Evolutionary conservation across 2,329 filamentous ascomycete species (phyloP).

Genomic region (Diaporthe eres): DNA sequence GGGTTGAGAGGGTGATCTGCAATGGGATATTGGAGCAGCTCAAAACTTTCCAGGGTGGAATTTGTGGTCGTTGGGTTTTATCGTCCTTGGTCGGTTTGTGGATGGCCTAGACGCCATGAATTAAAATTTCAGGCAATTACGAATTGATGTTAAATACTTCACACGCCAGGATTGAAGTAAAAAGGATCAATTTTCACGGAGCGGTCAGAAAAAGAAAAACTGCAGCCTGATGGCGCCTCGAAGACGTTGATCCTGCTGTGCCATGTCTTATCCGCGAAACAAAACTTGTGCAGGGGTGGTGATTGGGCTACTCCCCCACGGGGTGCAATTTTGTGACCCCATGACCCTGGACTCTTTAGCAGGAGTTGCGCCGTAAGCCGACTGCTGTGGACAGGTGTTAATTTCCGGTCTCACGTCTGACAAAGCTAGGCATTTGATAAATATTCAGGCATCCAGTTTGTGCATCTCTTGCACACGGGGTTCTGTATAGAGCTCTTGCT

Average conservation of each 20-base stretch:
- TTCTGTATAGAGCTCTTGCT: too few species aligned
- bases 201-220: neutral
- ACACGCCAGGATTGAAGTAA: neutral
- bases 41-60: neutral
- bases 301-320: conserved; percentile 12
- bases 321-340: neutral
- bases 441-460: neutral
- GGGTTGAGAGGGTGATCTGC: neutral
- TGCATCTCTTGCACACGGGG: neutral
- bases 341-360: neutral
- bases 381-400: conserved; percentile 22
- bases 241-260: conserved; percentile 11
- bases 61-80: neutral
- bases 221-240: conserved; percentile 14
- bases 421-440: neutral
- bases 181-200: neutral
- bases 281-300: conserved; percentile 6
- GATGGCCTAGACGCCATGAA: neutral
- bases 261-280: conserved; percentile 26
- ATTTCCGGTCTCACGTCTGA: conserved; percentile 3
- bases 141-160: neutral
- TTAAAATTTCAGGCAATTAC: neutral
- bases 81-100: neutral
- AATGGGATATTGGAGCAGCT: neutral
- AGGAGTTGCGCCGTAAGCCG: conserved; percentile 4